Evolutionary conservation across 495 filamentous ascomycete species (phyloP), one percentile per base, ranked within the genome.

Genomic region (Annulohypoxylon bovei): DNA sequence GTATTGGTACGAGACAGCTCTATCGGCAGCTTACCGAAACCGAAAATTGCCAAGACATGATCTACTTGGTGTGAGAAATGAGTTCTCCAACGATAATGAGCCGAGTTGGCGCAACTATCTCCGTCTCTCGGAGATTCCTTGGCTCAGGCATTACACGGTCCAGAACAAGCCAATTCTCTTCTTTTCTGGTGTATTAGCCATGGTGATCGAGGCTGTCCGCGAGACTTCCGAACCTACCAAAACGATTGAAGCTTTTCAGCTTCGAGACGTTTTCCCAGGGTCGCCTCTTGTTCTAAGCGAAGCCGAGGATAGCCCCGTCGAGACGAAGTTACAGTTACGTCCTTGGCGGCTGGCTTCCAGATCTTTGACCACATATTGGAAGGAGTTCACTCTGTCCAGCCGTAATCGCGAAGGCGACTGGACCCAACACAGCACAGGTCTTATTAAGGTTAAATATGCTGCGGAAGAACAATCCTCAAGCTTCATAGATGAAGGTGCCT

Each of bases 121-220:
- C 9, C 66, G 76, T 6, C 59, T 78, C 3, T 56, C 64, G 2
- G 76, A 84, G 44, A 68, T 80, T 4, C 82, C 83, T 4, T 86
- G 84, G 84, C 58, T 85, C 6, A 37, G 69, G 32, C 79, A 85
- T 61, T 82, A 86, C 59, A 77, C 59, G 30, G 75, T 76, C 42
- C 65, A 66, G 0, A 65, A 65, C 6, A 78, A 81, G 14, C 80
- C 84, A 18, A 49, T 87, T 0, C 85, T 83, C 55, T 83, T 85
- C 0, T 74, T 70, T 18, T 80, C 85, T 9, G 81, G 80, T 0
- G 83, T 84, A 42, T 72, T 86, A 0, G 71, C 77, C 7, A 86
- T 87, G 82, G 79, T 71, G 2, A 76, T 81, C 8, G 85, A 87
- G 65, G 85, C 85, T 0, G 74, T 82, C 6, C 49, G 76, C 1